Conservation (phyloP, 2,329 filamentous ascomycete species). For the Pseudopithomyces chartarum region DNA sequence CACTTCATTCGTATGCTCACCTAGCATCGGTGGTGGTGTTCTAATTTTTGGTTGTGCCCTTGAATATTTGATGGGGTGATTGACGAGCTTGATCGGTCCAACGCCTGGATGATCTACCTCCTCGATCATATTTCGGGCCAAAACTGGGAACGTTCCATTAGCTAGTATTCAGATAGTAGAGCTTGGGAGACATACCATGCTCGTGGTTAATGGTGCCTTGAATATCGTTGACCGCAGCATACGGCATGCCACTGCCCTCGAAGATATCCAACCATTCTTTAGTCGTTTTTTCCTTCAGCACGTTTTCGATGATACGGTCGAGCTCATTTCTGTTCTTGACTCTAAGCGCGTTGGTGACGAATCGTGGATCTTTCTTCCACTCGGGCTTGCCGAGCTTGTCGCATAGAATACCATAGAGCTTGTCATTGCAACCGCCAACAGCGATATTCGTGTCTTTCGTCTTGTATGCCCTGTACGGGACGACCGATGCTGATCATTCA, state of each 20-base stretch:
- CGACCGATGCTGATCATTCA: conserved; percentile 75
- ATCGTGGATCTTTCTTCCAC: conserved; percentile 62
- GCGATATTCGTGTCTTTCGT: conserved; percentile 66
- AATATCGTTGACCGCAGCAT: conserved; percentile 91
- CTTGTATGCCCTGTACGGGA: conserved; percentile 84
- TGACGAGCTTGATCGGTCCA: conserved; percentile 84
- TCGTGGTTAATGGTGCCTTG: conserved; percentile 80
- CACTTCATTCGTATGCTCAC: conserved; percentile 42
- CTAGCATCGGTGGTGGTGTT: conserved; percentile 80
- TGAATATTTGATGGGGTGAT: conserved; percentile 93
- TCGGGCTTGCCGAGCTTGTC: conserved; percentile 61
- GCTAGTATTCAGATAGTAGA: not conserved
- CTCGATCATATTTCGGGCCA: conserved; percentile 84
- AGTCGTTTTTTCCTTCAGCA: conserved; percentile 78
- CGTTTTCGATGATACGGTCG: conserved; percentile 75
- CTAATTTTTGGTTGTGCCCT: conserved; percentile 77
- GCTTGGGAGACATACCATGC: conserved; percentile 65
- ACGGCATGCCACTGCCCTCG: conserved; percentile 91
- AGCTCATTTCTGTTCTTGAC: conserved; percentile 74
- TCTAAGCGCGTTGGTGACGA: conserved; percentile 62
- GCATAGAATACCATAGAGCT: conserved; percentile 64
- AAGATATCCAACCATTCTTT: conserved; percentile 85
- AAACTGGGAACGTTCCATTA: conserved; percentile 48
- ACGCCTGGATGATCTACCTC: conserved; percentile 82
- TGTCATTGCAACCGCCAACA: conserved; percentile 67